These are phyloP conservation scores for Pontederia paniculata DNA, from an alignment of 176 grass and related monocot genomes.

Conservation along the genomic window DNA sequence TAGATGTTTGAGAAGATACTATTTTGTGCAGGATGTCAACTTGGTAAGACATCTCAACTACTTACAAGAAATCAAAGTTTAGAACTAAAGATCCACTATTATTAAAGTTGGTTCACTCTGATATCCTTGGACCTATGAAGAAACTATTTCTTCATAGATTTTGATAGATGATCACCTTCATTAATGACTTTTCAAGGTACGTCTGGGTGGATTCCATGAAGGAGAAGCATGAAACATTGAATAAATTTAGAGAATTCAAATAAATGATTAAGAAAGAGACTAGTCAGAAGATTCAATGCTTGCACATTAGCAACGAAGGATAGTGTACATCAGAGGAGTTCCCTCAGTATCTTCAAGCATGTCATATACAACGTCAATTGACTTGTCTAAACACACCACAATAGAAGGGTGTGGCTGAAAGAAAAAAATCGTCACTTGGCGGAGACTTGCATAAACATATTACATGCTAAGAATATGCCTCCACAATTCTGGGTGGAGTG, in stretches of 20 bases:
- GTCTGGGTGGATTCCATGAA: constrained; percentile 10
- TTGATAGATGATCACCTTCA: background rate
- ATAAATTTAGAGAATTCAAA: constrained; percentile 17
- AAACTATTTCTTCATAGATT: background rate
- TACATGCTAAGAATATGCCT: constrained; percentile 11
- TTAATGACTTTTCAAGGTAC: background rate
- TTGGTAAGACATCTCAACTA: constrained; percentile 8
- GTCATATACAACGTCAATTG: constrained; percentile 1
- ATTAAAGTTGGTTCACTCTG: constrained; percentile 15
- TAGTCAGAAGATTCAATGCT: background rate
- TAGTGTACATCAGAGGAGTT: constrained; percentile 16
- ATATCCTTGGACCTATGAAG: constrained; percentile 17
- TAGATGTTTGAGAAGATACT: background rate
- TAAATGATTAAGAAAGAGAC: constrained; percentile 7
- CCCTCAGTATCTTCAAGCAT: background rate
- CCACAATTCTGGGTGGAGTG: constrained; percentile 11
- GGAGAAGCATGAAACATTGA: background rate
- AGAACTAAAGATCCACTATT: background rate
- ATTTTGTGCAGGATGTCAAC: background rate
- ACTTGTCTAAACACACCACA: constrained; percentile 13
- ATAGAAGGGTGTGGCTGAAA: constrained; percentile 10
- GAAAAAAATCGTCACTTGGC: constrained; percentile 1
- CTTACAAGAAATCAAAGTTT: constrained; percentile 4
- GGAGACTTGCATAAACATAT: constrained; percentile 14
- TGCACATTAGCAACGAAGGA: background rate